Conservation (phyloP, 2,329 filamentous ascomycete genomes). For the Kalmusia sp. region DNA sequence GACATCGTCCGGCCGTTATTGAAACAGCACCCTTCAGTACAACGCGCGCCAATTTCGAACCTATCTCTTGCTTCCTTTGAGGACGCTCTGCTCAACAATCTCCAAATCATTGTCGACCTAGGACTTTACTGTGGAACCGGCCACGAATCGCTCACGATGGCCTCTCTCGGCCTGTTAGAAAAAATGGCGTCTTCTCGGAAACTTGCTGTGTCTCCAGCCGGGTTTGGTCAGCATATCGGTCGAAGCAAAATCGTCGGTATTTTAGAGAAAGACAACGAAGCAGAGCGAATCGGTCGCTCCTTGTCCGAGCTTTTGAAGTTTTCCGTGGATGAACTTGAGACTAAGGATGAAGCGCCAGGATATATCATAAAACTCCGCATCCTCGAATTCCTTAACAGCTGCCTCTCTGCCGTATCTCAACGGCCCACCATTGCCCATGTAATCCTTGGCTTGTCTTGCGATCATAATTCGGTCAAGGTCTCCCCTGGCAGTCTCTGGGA, state of each 20-base stretch:
- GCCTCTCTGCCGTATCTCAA: constrained; percentile 75
- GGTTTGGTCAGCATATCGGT: constrained; percentile 67
- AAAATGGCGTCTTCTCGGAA: constrained; percentile 85
- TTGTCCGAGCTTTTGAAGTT: constrained; percentile 72
- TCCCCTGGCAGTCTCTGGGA: constrained; percentile 74
- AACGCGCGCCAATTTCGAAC: constrained; percentile 70
- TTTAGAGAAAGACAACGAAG: constrained; percentile 81
- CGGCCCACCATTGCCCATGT: constrained; percentile 89
- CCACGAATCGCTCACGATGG: constrained; percentile 79
- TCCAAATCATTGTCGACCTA: constrained; percentile 80
- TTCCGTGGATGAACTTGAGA: constrained; percentile 74
- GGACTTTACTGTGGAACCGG: constrained; percentile 87
- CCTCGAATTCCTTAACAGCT: constrained; percentile 83
- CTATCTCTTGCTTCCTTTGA: constrained; percentile 87
- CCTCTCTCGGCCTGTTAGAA: constrained; percentile 81
- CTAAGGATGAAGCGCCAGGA: constrained; percentile 71
- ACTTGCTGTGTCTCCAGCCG: constrained; percentile 74
- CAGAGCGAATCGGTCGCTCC: constrained; percentile 78
- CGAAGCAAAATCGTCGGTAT: constrained; percentile 87
- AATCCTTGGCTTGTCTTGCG: constrained; percentile 84
- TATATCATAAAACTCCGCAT: constrained; percentile 86
- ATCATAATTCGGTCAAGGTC: constrained; percentile 72
- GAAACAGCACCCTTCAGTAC: constrained; percentile 68
- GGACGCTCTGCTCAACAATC: constrained; percentile 83
- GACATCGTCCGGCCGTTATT: constrained; percentile 84